Evolutionary conservation across 176 grass and related monocot genomes (phyloP), one percentile per base, ranked within the genome.

Genomic region (Triticum timopheevii): DNA sequence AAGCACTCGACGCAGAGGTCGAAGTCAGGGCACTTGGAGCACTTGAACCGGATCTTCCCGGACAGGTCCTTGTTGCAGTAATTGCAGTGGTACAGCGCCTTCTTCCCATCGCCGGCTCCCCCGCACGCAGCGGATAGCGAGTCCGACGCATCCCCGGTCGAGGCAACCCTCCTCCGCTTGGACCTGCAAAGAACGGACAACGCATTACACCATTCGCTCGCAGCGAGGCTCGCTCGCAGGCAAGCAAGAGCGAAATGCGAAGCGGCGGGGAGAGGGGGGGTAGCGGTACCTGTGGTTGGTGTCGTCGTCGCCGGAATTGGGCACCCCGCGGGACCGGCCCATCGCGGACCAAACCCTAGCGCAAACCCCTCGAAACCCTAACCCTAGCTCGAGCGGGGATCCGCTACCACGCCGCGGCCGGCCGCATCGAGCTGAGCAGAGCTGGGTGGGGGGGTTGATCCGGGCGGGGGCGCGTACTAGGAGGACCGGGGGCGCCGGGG

Each of bases 11-110:
- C 94, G 71, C 97, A 99, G 25, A 99, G 94, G 76, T 99, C 97
- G 66, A 99, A 99, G 82, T 99, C 97, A 25, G 97, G 89, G 73
- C 97, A 99, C 88, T 99, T 96, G 30, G 93, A 92, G 85, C 97
- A 99, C 28, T 99, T 99, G 86, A 99, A 90, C n/a, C 97, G 90
- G 74, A 95, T 96, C 89, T 96, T 99, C 80, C 97, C 97, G 9
- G 97, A 99, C 17, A 99, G 95, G 73, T 99, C 97, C 87, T 99
- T 99, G 66, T 99, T 99, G 82, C 97, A 99, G 88, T 99, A 99
- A 69, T 99, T 99, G 85, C 97, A 99, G 83, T 99, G 97, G 85
- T 94, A 99, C 35, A 99, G 79, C 65, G 92, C 97, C 77, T 99
- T 98, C 88, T 98, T 99, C 65, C 97, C 97, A 20, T 93, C 87